Conservation (phyloP, 1,139 yeast genomes). For the Pichia sp. region DNA sequence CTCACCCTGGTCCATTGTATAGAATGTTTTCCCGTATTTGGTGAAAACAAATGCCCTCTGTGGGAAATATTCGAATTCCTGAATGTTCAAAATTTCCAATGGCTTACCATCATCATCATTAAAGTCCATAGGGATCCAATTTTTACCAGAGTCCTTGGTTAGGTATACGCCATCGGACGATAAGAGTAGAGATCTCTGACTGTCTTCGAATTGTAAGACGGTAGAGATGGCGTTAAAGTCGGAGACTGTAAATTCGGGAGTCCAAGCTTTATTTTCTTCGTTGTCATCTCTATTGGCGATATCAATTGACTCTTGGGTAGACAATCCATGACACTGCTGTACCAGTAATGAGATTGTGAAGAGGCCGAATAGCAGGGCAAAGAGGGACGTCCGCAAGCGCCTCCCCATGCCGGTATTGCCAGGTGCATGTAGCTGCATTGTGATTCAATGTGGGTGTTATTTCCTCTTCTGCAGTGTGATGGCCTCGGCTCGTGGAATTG, state of each 20-base stretch:
- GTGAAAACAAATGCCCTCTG: constrained; percentile 51
- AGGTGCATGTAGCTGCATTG: no score
- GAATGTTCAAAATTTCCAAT: constrained; percentile 26
- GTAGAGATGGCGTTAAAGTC: constrained; percentile 5
- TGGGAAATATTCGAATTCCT: constrained; percentile 36
- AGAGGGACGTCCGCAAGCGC: no score
- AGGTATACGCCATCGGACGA: constrained; percentile 30
- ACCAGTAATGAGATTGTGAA: background rate
- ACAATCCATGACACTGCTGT: background rate
- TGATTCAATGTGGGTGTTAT: no score
- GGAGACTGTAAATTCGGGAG: constrained; percentile 3
- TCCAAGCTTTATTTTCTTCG: constrained; percentile 4
- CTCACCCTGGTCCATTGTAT: constrained; percentile 51
- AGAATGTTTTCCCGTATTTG: constrained; percentile 33
- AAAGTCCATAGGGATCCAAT: constrained; percentile 37
- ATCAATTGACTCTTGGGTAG: background rate
- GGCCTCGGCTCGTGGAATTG: no score
- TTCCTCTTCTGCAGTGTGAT: no score
- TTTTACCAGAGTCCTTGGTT: constrained; percentile 53
- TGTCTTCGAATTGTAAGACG: constrained; percentile 48
- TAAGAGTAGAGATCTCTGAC: constrained; percentile 39
- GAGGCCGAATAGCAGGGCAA: no score
- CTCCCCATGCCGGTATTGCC: no score
- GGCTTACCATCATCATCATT: constrained; percentile 26
- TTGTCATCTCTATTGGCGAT: background rate